A percentile compares a stretch with the other conserved stretches of the same genome.
phyloP scores from a whole-genome alignment of 805 yeast genomes.

The Wickerhamiella occidentalis region DNA sequence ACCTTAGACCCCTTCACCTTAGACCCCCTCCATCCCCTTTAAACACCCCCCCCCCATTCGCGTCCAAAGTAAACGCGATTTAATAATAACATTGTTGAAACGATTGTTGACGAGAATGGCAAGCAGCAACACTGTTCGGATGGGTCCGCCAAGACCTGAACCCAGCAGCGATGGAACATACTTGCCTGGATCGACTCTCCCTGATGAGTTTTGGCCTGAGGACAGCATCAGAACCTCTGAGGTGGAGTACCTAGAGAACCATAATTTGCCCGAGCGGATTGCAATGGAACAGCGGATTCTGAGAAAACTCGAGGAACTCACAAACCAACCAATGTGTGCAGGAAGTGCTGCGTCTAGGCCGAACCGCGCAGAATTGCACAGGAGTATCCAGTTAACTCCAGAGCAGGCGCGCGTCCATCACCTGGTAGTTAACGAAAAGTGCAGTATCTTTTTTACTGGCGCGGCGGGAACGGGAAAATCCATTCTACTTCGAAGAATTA shows the following conservation, averaged over 20 bases:
- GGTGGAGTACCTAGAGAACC: not conserved
- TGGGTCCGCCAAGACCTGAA: not conserved
- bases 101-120: slow-evolving; percentile 38
- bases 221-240: not conserved
- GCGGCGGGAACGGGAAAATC: slow-evolving; percentile 99
- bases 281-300: not conserved
- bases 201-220: not conserved
- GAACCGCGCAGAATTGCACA: slow-evolving; percentile 23
- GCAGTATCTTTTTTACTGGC: slow-evolving; percentile 81
- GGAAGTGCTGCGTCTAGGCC: slow-evolving; percentile 19
- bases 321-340: not conserved
- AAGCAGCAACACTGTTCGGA: slow-evolving; percentile 31
- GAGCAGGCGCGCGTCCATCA: slow-evolving; percentile 50
- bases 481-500: slow-evolving; percentile 60
- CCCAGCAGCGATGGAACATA: not conserved
- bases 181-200: not conserved
- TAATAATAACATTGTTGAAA: not conserved
- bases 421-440: slow-evolving; percentile 45
- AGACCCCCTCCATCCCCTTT: no score
- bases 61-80: no score
- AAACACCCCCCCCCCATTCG: no score
- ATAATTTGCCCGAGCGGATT: not conserved
- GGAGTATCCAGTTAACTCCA: not conserved
- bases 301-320: not conserved
- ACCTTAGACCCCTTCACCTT: no score